Evolutionary conservation across 306 rosid species (phyloP).

Genomic region (Clitoria ternatea): DNA sequence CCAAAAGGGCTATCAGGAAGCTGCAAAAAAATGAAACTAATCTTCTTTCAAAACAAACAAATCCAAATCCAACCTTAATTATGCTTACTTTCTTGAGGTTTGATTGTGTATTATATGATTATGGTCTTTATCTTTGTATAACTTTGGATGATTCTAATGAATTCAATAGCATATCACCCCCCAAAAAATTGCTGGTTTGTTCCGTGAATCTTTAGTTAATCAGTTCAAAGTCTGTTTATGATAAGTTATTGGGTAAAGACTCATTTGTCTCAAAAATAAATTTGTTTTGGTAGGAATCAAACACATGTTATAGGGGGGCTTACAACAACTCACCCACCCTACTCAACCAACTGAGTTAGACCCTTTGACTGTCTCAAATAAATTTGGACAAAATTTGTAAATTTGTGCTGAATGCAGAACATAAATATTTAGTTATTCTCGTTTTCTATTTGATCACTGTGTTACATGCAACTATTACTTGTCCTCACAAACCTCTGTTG

Average conservation of each 20-base stretch:
- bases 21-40: not conserved
- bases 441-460: not conserved
- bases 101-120: conserved; percentile 6
- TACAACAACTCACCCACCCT: no score
- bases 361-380: no score
- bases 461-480: not conserved
- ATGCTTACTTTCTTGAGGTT: not conserved
- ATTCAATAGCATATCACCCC: not conserved
- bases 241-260: not conserved
- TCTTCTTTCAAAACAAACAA: not conserved
- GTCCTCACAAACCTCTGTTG: not conserved
- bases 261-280: no score
- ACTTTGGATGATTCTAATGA: not conserved
- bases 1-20: not conserved
- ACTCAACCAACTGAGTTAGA: no score
- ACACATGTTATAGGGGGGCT: no score
- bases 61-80: not conserved
- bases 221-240: not conserved
- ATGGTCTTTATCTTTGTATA: not conserved
- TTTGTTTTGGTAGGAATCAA: no score
- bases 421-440: not conserved
- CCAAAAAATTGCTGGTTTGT: no score
- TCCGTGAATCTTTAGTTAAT: not conserved
- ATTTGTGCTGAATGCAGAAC: not conserved
- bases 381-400: not conserved